Conservation (phyloP, 108 stramenopile genomes). For the Pseudonitzschia multistriata region DNA sequence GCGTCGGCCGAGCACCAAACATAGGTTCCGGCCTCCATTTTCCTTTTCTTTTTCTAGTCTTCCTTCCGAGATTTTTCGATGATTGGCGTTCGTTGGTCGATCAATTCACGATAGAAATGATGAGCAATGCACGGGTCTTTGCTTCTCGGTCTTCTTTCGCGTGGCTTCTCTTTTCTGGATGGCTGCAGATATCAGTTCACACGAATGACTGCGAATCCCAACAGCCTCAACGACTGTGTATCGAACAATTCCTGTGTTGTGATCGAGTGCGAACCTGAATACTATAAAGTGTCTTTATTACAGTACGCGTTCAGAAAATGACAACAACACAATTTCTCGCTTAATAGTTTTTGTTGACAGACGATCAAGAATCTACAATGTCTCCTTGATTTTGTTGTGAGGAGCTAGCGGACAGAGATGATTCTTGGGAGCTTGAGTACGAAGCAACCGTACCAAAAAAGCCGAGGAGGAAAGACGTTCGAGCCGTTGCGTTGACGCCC, state of each 20-base stretch:
- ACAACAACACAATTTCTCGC: neutral
- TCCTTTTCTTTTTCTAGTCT: neutral
- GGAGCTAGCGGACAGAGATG: neutral
- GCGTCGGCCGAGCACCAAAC: conserved; percentile 72
- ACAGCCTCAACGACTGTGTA: neutral
- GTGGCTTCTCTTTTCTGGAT: neutral
- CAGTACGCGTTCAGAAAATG: neutral
- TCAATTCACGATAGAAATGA: neutral
- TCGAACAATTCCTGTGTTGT: neutral
- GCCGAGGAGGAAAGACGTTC: neutral
- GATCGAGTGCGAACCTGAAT: neutral
- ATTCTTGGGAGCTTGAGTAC: neutral
- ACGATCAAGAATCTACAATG: neutral
- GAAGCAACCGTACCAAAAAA: neutral
- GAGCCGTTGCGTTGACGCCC: conserved; percentile 1
- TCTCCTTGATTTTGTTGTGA: neutral
- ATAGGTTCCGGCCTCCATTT: conserved; percentile 81
- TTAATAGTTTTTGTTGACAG: neutral
- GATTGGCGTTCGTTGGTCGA: neutral
- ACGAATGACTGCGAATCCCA: neutral
- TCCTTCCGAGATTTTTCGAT: neutral
- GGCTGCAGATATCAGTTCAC: neutral
- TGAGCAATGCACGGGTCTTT: neutral
- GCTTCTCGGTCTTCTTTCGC: neutral
- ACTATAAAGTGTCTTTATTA: too few relatives aligned